Percentiles rank a stretch among this genome's conserved stretches.
Evolutionary conservation across 306 rosid species (phyloP).

Genomic region (Lathyrus aphaca): DNA sequence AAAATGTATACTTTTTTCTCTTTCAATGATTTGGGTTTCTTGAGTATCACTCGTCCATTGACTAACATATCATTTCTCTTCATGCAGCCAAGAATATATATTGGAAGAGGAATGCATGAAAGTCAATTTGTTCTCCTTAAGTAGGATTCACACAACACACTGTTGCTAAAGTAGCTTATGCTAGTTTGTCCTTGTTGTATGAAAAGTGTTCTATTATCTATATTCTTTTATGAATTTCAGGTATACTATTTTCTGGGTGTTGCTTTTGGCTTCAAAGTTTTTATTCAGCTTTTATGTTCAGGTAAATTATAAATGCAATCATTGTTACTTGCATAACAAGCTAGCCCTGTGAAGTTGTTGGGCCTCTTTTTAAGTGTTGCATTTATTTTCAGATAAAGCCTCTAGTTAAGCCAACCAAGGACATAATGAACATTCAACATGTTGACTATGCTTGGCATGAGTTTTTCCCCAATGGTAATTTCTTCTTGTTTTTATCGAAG

Average conservation of each 20-base stretch:
- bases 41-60: slow-evolving; percentile 27
- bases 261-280: slow-evolving; percentile 78
- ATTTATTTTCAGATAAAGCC: slow-evolving; percentile 77
- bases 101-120: slow-evolving; percentile 99
- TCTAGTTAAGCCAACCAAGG: slow-evolving; percentile 82
- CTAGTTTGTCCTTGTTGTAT: slow-evolving; percentile 22
- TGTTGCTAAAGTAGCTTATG: slow-evolving; percentile 35
- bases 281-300: slow-evolving; percentile 76
- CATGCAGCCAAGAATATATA: slow-evolving; percentile 87
- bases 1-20: not conserved
- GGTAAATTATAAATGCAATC: slow-evolving; percentile 48
- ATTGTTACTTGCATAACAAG: slow-evolving; percentile 27
- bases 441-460: slow-evolving; percentile 86
- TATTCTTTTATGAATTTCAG: slow-evolving; percentile 55
- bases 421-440: slow-evolving; percentile 73
- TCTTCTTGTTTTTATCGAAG: slow-evolving; percentile 38
- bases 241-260: slow-evolving; percentile 90
- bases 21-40: slow-evolving; percentile 26
- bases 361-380: slow-evolving; percentile 30
- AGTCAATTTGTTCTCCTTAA: slow-evolving; percentile 80
- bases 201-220: slow-evolving; percentile 39
- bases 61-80: slow-evolving; percentile 38
- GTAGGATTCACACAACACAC: slow-evolving; percentile 55
- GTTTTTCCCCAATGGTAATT: slow-evolving; percentile 83
- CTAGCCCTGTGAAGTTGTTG: slow-evolving; percentile 34